Conservation (phyloP, 164 flowering plant genomes). For the Tetracentron sinense region DNA sequence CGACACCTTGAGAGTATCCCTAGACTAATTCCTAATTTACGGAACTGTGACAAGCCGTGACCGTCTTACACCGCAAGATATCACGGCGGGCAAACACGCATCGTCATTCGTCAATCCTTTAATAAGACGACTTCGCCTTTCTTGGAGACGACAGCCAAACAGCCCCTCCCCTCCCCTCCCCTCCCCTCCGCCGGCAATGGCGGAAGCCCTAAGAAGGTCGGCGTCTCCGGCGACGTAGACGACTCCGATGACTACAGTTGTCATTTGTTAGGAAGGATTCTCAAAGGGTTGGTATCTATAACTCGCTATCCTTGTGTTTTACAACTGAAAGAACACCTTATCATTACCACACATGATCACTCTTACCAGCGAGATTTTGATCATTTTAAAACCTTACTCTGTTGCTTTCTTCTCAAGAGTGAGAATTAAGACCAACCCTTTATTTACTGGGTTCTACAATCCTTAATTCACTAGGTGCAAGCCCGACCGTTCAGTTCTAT, state of each 20-base stretch:
- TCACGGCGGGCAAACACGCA: neutral
- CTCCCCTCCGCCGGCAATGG: slow-evolving; percentile 21
- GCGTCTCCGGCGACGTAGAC: slow-evolving; percentile 19
- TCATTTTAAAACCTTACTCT: too few species aligned
- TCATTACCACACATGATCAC: too few species aligned
- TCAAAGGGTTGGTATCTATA: too few species aligned
- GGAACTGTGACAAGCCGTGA: neutral
- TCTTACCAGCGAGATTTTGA: too few species aligned
- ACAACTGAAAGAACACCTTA: too few species aligned
- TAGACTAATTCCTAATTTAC: neutral
- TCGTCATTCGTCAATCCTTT: neutral
- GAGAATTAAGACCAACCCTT: too few species aligned
- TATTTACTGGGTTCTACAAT: too few species aligned
- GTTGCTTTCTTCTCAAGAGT: too few species aligned
- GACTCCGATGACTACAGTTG: slow-evolving; percentile 21
- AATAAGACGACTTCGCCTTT: slow-evolving; percentile 57
- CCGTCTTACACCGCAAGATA: neutral
- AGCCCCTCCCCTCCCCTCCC: slow-evolving; percentile 16
- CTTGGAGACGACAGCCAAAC: slow-evolving; percentile 34
- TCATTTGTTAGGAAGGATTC: slow-evolving; percentile 24
- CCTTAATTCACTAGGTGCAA: too few species aligned
- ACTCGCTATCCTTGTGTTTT: too few species aligned
- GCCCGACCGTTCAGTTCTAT: too few species aligned
- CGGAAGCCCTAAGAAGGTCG: slow-evolving; percentile 15
- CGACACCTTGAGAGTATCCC: neutral